Base-by-base conservation (phyloP, 2,329 filamentous ascomycete genomes). In the Aureobasidium zeae region DNA sequence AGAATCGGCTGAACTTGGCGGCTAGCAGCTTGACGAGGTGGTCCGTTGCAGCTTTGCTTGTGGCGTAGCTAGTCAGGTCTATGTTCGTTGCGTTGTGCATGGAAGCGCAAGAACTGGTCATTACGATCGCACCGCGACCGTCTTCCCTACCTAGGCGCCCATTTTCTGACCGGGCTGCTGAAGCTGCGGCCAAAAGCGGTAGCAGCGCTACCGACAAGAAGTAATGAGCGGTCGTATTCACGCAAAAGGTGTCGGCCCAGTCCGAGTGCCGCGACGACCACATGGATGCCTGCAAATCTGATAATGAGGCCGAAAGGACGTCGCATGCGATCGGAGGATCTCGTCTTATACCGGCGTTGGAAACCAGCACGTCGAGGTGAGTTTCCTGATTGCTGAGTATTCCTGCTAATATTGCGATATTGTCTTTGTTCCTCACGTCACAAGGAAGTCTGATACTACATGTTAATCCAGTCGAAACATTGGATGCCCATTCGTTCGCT, bases 71-170 rank as follows among this genome's bases (percentile, higher is more conserved):
- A 4, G 68, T 72, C 52, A 73, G 55, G 48, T 73, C 70, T 3
- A 73, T 61, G 49, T 73, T 73, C 1, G 70, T 73, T 1, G 54
- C 65, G 53, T 72, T 72, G 47, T 72, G 70, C 63, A 72, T 67
- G 52, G 68, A 71, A 2, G 70, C 69, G 50, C 70, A 73, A 2
- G 65, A 70, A 51, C 70, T 73, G 3, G 69, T 72, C 4, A 74
- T 57, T 3, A 72, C 57, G 12, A 72, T 56, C 0, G 65, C 66
- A 0, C 70, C 70, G 5, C 69, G 58, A 6, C 70, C 69, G 19
- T 65, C 55, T 20, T 57, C 64, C 44, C 53, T 51, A 3, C 57
- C 63, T 42, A 51, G 57, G 17, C 45, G 52, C 12, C 54, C 57
- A 46, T 54, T 50, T 2, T 45, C 49, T 25, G 60, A 36, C 12